Evolutionary conservation across 148 eudicot genomes (phyloP), one percentile per base, ranked within the genome.

Genomic region (Persicaria tinctoria): DNA sequence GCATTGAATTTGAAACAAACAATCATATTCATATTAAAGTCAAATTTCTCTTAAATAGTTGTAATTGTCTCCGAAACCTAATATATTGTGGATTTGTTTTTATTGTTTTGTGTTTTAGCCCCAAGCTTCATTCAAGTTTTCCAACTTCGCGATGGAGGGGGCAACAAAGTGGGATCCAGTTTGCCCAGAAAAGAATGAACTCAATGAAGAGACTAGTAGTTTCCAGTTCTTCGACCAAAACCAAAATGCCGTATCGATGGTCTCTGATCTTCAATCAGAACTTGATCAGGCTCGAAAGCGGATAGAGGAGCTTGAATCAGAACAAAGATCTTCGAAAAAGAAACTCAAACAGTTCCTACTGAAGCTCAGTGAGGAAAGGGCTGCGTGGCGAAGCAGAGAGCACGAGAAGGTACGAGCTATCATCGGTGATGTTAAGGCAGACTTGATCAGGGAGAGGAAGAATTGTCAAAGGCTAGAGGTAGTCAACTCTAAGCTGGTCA

Each of bases 111-210:
- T 18, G 46, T 73, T 53, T 68, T 76, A 89, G 97, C 76, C 84
- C 70, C 87, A 81, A 68, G 85, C 92, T 53, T 78, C 97, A 17
- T 83, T 84, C 69, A 85, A 76, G 51, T 78, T 83, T 56, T 75
- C 91, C 62, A 85, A 90, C 73, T 88, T 85, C 45, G 96, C 87
- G 14, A 91, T 91, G 97, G 98, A 93, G 85, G 98, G 95, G 16
- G 95, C 88, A 44, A 93, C 98, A 41, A 93, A 93, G 81, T 93
- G 98, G 98, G 95, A 89, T 76, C 97, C 97, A 8, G 68, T 80
- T 38, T 80, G 79, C 60, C 77, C 81, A 75, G 82, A 82, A 79
- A 77, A 74, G 20, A 76, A 83, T 47, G 23, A 20, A 20, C 23
- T 20, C 23, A 20, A 20, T 20, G 91, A 84, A 70, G 75, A 78